Conservation (phyloP, 164 flowering plant genomes). For the Cinnamomum micranthum region DNA sequence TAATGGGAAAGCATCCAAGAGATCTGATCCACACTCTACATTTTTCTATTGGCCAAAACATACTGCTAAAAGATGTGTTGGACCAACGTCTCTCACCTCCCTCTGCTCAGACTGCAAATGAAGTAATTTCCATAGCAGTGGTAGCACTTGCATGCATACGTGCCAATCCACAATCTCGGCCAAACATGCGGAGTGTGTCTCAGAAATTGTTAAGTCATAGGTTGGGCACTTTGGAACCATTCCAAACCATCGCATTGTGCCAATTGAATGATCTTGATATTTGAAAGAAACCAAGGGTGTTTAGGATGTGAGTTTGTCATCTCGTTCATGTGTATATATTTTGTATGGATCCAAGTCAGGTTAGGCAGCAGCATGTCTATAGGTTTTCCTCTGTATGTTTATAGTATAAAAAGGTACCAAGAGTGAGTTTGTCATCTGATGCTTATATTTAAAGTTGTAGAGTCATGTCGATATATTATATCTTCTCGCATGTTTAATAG, state of each 20-base stretch:
- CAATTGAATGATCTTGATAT: constrained; percentile 10
- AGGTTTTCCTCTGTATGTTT: too few relatives aligned
- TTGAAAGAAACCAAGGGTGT: too few relatives aligned
- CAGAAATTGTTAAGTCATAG: constrained; percentile 37
- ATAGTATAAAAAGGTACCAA: too few relatives aligned
- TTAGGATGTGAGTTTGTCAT: too few relatives aligned
- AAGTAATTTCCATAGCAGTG: constrained; percentile 32
- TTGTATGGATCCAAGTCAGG: too few relatives aligned
- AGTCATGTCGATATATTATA: too few relatives aligned
- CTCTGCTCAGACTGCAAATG: constrained; percentile 31
- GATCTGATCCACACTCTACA: neutral
- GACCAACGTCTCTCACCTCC: constrained; percentile 11
- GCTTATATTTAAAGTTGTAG: too few relatives aligned
- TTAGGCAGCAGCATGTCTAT: too few relatives aligned
- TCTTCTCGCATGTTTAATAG: too few relatives aligned
- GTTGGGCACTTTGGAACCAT: constrained; percentile 9
- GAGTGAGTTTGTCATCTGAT: too few relatives aligned
- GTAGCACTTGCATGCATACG: constrained; percentile 50
- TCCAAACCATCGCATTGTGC: constrained; percentile 21
- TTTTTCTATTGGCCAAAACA: neutral
- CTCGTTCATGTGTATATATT: too few relatives aligned
- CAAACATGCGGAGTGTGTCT: constrained; percentile 51
- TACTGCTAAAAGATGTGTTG: neutral
- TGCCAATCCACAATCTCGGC: constrained; percentile 44
- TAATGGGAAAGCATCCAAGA: constrained; percentile 10